Evolutionary conservation across 2,329 filamentous ascomycete species (phyloP).

Genomic region (Acephala macrosclerotiorum): DNA sequence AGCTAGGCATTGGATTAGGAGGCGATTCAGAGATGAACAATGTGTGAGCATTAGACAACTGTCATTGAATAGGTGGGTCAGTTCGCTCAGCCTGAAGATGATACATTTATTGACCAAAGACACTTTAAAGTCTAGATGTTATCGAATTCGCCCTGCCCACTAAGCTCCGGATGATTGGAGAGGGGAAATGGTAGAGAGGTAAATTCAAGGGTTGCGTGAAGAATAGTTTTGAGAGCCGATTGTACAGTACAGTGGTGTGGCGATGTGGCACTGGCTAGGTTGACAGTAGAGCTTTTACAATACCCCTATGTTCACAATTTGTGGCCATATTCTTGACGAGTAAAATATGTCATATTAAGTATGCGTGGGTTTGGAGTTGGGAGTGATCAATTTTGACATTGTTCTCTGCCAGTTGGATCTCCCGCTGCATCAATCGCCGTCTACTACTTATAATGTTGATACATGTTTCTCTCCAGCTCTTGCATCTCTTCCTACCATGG

Average conservation of each 20-base stretch:
- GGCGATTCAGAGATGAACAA: neutral
- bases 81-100: neutral
- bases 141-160: too few species aligned
- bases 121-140: too few species aligned
- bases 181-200: too few species aligned
- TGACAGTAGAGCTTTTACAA: neutral
- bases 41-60: neutral
- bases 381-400: neutral
- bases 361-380: neutral
- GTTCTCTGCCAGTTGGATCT: neutral
- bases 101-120: neutral
- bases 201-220: too few species aligned
- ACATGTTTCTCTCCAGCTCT: neutral
- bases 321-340: neutral
- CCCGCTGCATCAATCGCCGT: neutral
- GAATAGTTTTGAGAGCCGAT: too few species aligned
- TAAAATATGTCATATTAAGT: neutral
- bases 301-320: neutral
- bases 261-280: too few species aligned
- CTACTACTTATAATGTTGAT: neutral
- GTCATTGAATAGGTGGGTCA: neutral
- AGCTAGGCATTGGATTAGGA: neutral
- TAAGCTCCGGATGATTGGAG: too few species aligned
- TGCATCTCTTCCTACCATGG: neutral
- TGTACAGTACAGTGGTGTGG: too few species aligned